phyloP scores from a whole-genome alignment of 73 alveolate genomes.

The Urostyla sp. region DNA sequence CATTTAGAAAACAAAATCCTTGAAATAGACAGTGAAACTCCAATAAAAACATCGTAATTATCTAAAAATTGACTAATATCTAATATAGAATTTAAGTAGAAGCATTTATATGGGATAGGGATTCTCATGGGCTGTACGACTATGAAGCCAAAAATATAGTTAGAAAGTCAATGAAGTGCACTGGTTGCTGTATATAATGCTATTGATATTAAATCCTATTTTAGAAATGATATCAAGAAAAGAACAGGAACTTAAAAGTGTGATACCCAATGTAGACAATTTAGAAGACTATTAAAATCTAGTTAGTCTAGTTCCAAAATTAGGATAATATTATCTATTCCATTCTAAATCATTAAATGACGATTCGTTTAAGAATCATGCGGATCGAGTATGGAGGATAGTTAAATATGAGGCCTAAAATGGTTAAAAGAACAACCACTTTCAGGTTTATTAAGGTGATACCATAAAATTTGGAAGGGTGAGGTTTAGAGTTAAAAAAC shows the following conservation, averaged over 20 bases:
- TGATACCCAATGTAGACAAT: background rate
- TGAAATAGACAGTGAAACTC: too few species aligned
- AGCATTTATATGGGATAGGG: slow-evolving; percentile 57
- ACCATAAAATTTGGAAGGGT: slow-evolving; percentile 72
- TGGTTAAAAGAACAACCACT: background rate
- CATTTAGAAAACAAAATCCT: too few species aligned
- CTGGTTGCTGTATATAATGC: slow-evolving; percentile 31
- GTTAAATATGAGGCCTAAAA: slow-evolving; percentile 36
- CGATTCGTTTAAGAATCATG: slow-evolving; percentile 51
- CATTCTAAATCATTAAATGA: slow-evolving; percentile 43
- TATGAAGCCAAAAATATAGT: slow-evolving; percentile 24
- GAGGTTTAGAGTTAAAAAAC: slow-evolving; percentile 54
- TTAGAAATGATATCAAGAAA: background rate
- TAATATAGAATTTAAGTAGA: slow-evolving; percentile 33
- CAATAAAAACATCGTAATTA: slow-evolving; percentile 5
- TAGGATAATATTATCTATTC: slow-evolving; percentile 4
- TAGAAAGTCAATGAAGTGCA: background rate
- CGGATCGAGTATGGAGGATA: slow-evolving; percentile 66
- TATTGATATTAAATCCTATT: background rate
- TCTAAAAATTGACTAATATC: background rate
- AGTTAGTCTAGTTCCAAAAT: background rate
- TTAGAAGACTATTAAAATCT: slow-evolving; percentile 6
- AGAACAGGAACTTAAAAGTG: background rate
- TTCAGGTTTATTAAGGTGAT: slow-evolving; percentile 53
- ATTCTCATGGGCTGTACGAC: slow-evolving; percentile 71